Base-by-base conservation (phyloP, 164 flowering plant species). In the Sextonia rubra region DNA sequence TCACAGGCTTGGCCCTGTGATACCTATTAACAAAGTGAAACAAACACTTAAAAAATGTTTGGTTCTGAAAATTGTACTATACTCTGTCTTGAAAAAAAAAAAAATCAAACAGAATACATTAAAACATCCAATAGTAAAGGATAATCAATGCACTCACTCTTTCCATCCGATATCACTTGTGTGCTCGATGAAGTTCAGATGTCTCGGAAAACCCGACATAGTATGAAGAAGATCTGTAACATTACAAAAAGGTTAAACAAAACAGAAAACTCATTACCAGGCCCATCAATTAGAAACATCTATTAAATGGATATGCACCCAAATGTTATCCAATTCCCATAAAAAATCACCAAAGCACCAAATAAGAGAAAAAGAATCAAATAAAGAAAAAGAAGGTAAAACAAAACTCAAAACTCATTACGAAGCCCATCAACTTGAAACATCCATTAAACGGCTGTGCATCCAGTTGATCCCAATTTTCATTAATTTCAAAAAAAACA, bases 131-230 rank as follows among this genome's bases (percentile, higher is more conserved):
- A n/a, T 47, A 71, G 8, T 2, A 3, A 26, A 65, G 23, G 52
- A 44, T 64, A 71, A 69, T 60, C 27, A 58, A 70, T 44, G 6
- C 5, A 69, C 91, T 27, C 85, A 91, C 96, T 91, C 93, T 77
- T 91, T 91, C 96, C 97, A 92, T 23, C 97, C 93, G 73, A 92
- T 89, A 78, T 92, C 90, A 71, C 97, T 92, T 8, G 97, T 92
- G 73, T 92, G 97, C 83, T 92, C 97, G 22, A 92, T 81, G 72
- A 92, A 92, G 73, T 92, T 92, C 15, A 90, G 86, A 47, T 89
- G 67, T 71, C 93, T 77, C 7, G 92, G 91, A 37, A 92, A 72
- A 12, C 80, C 22, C 66, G 88, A 86, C 67, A 92, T 70, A 0
- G 84, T 73, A 74, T 87, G 86, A 74, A 92, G 87, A 77, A 92